phyloP scores from a whole-genome alignment of 2,329 filamentous ascomycete species.

The Ophiostoma sp. region DNA sequence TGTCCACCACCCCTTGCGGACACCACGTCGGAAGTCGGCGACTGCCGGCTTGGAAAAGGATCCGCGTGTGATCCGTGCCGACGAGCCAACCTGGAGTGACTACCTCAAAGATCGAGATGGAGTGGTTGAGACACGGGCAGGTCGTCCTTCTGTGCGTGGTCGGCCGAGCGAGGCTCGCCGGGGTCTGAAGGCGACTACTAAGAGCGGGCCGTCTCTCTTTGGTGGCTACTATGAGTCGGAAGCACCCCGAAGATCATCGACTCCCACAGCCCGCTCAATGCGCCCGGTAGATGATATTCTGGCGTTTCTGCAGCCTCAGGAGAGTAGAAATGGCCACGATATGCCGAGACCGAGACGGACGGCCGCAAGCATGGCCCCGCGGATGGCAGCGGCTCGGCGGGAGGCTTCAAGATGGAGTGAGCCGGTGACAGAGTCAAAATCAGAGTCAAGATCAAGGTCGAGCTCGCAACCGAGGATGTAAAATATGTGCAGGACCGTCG shows the following conservation, averaged over 20 bases:
- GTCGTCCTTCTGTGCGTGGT: not conserved
- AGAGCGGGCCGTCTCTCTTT: not conserved
- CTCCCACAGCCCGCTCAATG: not conserved
- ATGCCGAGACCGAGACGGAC: not conserved
- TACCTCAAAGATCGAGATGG: not conserved
- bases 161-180: not conserved
- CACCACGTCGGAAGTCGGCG: not conserved
- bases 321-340: too few species aligned
- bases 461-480: not conserved
- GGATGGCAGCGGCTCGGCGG: conserved; percentile 5
- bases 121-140: not conserved
- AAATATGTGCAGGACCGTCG: not conserved
- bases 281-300: conserved; percentile 14
- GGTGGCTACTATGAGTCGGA: conserved; percentile 5
- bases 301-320: conserved; percentile 1
- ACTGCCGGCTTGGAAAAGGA: not conserved
- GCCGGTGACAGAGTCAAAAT: not conserved
- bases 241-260: not conserved
- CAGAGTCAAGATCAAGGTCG: not conserved
- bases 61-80: not conserved
- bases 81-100: conserved; percentile 1
- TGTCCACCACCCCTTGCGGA: not conserved
- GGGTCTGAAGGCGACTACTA: not conserved
- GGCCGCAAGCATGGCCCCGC: not conserved
- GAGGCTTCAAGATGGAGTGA: not conserved